Evolutionary conservation across 179 eudicot species (phyloP), one percentile per base, ranked within the genome.

Genomic region (Heliamphora pulchella): DNA sequence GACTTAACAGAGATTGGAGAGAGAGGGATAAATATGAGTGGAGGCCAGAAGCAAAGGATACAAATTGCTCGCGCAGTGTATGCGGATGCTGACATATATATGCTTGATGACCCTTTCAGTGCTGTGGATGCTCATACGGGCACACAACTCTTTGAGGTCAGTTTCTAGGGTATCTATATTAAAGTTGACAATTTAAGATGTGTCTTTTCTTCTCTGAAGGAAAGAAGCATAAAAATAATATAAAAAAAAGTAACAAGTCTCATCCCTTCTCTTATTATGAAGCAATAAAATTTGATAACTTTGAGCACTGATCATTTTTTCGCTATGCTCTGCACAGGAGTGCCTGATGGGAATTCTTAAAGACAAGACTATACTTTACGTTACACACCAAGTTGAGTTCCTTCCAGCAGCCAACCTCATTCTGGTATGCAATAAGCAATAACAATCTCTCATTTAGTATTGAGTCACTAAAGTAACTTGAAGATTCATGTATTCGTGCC

Each of bases 1-100:
- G 99, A 96, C 82, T 79, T 89, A 15, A 96, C 99, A 4, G 97
- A 92, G 80, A 96, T 96, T n/a, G 99, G 99, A 31, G 99, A 96
- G 78, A 86, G 98, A 87, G 98, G 99, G 65, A 96, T 94, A 51
- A 96, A 94, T 77, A 94, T 96, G 98, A 96, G 99, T 44, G 99
- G 99, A 9, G 99, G 99, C 17, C 98, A 96, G 79, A 96, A 96
- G 86, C 99, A 96, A 81, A 89, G 99, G 85, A 94, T 96, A 78
- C 99, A 96, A 84, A 90, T 96, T 79, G 99, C 99, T 51, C 96
- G 99, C 5, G 98, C 99, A 46, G 97, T 88, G 6, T 96, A 96
- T 80, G 31, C 0, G 31, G 31, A 95, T 41, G 54, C 15, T 58
- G 31, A 31, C 31, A 31, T 31, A 31, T 31, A 31, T 31, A 31